These are phyloP conservation scores for Populus nigra DNA, from an alignment of 345 rosid genomes.

Conservation along the genomic window DNA sequence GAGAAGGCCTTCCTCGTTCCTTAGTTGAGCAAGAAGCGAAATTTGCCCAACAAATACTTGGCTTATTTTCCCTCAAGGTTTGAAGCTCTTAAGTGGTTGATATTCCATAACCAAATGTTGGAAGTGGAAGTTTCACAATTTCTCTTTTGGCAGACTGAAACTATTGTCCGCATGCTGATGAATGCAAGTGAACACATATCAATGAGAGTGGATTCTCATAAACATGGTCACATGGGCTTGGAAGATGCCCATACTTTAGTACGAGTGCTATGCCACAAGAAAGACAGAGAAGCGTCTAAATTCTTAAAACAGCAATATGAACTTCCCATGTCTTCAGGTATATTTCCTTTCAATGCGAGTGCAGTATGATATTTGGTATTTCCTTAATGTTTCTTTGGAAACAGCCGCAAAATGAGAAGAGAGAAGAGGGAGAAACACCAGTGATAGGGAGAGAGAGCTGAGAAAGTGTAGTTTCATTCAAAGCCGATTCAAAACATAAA, in stretches of 20 bases:
- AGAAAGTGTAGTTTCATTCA: no score
- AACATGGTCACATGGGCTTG: constrained; percentile 32
- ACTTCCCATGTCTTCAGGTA: constrained; percentile 97
- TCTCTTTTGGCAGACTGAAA: constrained; percentile 58
- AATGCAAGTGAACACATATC: constrained; percentile 75
- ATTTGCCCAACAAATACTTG: constrained; percentile 63
- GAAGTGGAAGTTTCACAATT: constrained; percentile 12
- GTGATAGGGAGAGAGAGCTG: no score
- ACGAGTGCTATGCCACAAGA: constrained; percentile 94
- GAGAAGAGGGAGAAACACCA: no score
- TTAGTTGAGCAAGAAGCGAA: constrained; percentile 82
- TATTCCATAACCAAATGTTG: not conserved
- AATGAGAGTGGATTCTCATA: constrained; percentile 54
- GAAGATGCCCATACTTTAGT: constrained; percentile 77
- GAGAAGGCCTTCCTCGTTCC: constrained; percentile 92
- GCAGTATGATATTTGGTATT: not conserved
- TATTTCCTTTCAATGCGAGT: constrained; percentile 7
- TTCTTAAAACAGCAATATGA: constrained; percentile 78
- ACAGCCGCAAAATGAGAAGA: no score
- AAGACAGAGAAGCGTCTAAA: constrained; percentile 79
- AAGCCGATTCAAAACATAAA: no score
- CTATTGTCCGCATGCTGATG: constrained; percentile 75
- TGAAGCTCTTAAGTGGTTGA: not conserved
- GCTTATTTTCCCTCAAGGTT: constrained; percentile 77
- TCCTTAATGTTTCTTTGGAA: not conserved